Percentiles rank a stretch among this genome's conserved stretches.
Evolutionary conservation across 225 moss, liverwort and hornwort species (phyloP).

Genomic region (Bryum argenteum): DNA sequence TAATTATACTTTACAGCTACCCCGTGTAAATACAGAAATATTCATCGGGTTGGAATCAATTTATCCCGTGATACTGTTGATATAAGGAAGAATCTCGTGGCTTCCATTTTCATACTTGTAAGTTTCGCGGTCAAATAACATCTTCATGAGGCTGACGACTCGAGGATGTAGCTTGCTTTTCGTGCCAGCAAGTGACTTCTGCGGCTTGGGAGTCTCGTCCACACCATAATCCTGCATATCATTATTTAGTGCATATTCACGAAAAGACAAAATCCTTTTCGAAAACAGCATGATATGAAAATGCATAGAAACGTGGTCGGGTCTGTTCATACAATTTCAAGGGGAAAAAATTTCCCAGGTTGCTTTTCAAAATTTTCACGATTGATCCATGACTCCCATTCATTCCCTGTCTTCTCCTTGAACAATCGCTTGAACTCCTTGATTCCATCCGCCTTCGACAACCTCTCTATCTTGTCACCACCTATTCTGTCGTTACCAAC

Average conservation of each 20-base stretch:
- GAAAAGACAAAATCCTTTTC: not conserved
- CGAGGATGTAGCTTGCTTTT: constrained; percentile 88
- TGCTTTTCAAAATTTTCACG: constrained; percentile 80
- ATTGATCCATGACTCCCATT: constrained; percentile 74
- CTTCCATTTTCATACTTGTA: constrained; percentile 65
- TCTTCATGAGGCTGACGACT: constrained; percentile 76
- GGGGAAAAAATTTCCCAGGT: constrained; percentile 86
- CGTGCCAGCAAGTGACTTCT: constrained; percentile 51
- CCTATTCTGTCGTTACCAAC: constrained; percentile 84
- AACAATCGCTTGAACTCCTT: constrained; percentile 85
- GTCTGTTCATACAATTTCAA: constrained; percentile 77
- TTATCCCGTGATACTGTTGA: not conserved
- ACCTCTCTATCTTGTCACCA: constrained; percentile 70
- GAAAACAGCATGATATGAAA: not conserved
- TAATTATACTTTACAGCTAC: constrained; percentile 1
- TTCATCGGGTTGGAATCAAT: not conserved
- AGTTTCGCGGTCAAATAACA: constrained; percentile 90
- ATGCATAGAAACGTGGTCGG: not conserved
- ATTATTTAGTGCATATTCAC: not conserved
- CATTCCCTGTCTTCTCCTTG: constrained; percentile 86
- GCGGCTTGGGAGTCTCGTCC: constrained; percentile 50
- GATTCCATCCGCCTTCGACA: constrained; percentile 65
- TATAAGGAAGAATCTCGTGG: constrained; percentile 12
- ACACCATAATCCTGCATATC: constrained; percentile 87
- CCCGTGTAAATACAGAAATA: not conserved